A percentile compares a stretch with the other conserved stretches of the same genome.
Conservation (phyloP, 805 yeast species). For the Nakazawaea ishiwadae region DNA sequence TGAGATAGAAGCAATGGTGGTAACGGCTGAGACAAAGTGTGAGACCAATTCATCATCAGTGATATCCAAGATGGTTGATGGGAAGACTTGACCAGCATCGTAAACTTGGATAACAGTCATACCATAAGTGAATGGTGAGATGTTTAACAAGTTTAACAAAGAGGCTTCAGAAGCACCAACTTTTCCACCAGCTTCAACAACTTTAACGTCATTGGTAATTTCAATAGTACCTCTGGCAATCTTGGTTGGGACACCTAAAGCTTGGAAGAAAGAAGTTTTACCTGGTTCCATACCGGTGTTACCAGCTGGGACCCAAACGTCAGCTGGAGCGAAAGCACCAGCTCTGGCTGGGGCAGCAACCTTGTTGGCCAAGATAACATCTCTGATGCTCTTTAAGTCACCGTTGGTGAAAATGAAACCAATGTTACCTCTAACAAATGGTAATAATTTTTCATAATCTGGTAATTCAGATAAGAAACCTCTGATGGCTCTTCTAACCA, state of each 20-base stretch:
- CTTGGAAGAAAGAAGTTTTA: constrained; percentile 99
- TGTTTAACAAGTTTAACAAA: constrained; percentile 98
- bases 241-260: constrained; percentile 99
- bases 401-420: constrained; percentile 99
- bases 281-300: constrained; percentile 99
- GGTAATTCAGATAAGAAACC: constrained; percentile 91
- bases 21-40: constrained; percentile 90
- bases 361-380: constrained; percentile 80
- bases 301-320: constrained; percentile 97
- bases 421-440: constrained; percentile 95
- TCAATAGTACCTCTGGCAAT: constrained; percentile 99
- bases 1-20: constrained; percentile 92
- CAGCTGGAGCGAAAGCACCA: constrained; percentile 98
- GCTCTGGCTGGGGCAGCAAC: constrained; percentile 99
- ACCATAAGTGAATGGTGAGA: constrained; percentile 99
- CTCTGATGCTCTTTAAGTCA: constrained; percentile 91
- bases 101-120: constrained; percentile 93
- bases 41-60: constrained; percentile 93
- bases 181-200: constrained; percentile 77
- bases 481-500: constrained; percentile 99
- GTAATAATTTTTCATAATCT: constrained; percentile 92
- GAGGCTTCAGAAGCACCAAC: constrained; percentile 99
- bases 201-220: constrained; percentile 95
- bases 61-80: constrained; percentile 94
- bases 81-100: constrained; percentile 98